Base-by-base conservation (phyloP, 2,329 filamentous ascomycete genomes). In the Botrytis tulipae region DNA sequence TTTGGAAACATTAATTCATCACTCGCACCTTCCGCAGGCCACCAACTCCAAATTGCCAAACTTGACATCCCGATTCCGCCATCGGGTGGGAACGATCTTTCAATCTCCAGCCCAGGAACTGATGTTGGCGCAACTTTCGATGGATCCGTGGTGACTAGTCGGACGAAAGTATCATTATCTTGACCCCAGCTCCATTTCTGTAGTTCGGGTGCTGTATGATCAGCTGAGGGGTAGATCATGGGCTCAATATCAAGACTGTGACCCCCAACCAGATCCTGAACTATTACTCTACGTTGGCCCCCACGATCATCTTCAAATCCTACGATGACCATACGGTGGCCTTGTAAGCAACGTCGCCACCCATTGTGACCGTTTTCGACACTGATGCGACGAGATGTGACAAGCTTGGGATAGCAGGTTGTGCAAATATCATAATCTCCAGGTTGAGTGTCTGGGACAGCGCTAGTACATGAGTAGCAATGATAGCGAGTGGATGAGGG, bases 351-450 rank as follows among this genome's bases (percentile, higher is more conserved):
- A 67, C 94, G 87, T 18, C 94, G 87, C 95, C 95, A 98, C 4
- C 95, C 95, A 18, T 86, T 86, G 7, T 90, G 86, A 0, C 95
- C 94, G 76, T 97, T 94, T 75, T 95, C 92, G 29, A 85, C 84
- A 72, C 89, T 90, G 75, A 98, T 90, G 63, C 89, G 89, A 14
- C 88, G 87, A 0, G 87, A 86, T 2, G 85, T 83, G 2, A 92
- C 87, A 12, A 95, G 86, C 65, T 87, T 87, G 68, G 87, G 84
- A 82, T 98, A 98, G 84, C 95, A 98, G 6, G 87, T 84, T 29
- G 86, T 86, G 83, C 95, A 98, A 66, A 97, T 88, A 78, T 98
- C 93, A 81, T 96, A 97, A 81, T 97, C 92, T n/a, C 94, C 94
- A 3, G 78, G 82, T 37, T 83, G 79, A 7, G 85, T 83, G 44